A percentile compares a stretch with the other conserved stretches of the same genome.
These are phyloP conservation scores for Phytophthora hybrid DNA, from an alignment of 352 stramenopile species.

Conservation along the genomic window DNA sequence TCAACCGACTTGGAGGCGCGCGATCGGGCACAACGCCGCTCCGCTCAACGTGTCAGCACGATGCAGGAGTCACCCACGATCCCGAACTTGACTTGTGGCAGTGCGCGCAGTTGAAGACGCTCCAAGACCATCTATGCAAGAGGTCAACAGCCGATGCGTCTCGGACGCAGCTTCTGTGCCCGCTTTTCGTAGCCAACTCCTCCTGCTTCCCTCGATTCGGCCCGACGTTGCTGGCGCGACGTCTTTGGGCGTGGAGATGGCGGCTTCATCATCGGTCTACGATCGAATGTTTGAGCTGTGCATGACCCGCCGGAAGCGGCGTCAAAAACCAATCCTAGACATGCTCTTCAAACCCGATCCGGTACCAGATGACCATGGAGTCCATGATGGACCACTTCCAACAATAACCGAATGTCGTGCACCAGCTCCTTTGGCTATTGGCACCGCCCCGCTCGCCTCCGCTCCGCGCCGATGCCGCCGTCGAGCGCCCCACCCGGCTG, in stretches of 20 bases:
- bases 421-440: constrained; percentile 15
- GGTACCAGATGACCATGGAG: constrained; percentile 20
- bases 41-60: neutral
- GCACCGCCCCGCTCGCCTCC: too few relatives aligned
- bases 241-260: constrained; percentile 23
- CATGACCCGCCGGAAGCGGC: constrained; percentile 11
- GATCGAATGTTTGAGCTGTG: constrained; percentile 1
- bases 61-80: neutral
- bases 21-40: neutral
- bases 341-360: constrained; percentile 11
- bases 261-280: constrained; percentile 3
- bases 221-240: neutral
- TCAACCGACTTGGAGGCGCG: neutral
- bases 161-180: constrained; percentile 15
- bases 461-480: neutral
- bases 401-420: constrained; percentile 23
- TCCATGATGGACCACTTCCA: too few relatives aligned
- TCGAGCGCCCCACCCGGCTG: constrained; percentile 8
- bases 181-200: constrained; percentile 15
- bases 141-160: constrained; percentile 25
- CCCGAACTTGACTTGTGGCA: neutral
- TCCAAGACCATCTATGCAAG: neutral
- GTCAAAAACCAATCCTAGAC: constrained; percentile 5
- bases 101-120: neutral
- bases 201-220: neutral